Base-by-base conservation (phyloP, 1,284 basidiomycete species). In the Moesziomyces sp. region DNA sequence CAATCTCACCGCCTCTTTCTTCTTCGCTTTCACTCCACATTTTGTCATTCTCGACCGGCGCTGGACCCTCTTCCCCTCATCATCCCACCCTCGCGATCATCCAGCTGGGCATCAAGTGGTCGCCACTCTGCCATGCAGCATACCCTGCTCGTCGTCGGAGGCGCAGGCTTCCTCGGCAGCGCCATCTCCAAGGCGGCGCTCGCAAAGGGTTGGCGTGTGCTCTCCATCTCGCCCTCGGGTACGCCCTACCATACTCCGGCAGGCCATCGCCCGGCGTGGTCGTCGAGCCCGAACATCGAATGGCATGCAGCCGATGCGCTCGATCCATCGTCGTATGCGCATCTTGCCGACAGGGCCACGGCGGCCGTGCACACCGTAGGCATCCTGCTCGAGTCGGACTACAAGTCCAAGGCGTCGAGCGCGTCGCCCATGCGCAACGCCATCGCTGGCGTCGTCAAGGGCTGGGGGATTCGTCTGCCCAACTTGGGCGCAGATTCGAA, bases 351-450 rank as follows among this genome's bases (percentile, higher is more conserved):
- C 3, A 85, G 85, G 53, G 88, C 88, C 28, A 88, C 89, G 16
- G 93, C 92, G 4, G 92, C 97, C 24, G 93, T 98, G 40, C 94
- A 97, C 83, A 96, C 97, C 1, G 88, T 98, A n/a, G 96, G 96
- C 45, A 93, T 91, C 43, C 89, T 99, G 51, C 87, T 98, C 50
- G 93, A 97, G 84, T 87, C 87, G 6, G 87, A 87, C 45, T 99
- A 99, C 88, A 99, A 99, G 58, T 62, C 64, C 47, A 63, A 58
- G 28, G 49, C 55, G 13, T 58, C 61, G 1, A 44, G 42, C 47
- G 53, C 61, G 11, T 72, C 63, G 21, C 62, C 56, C 6, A 7
- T 73, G 3, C 55, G 60, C 50, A 73, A 73, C 38, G 61, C 76
- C 2, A 69, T 80, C 1, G 61, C 66, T 1, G 81, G 79, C 23